These are phyloP conservation scores for Stagonosporopsis rhizophila DNA, from an alignment of 2,329 filamentous ascomycete genomes.

Conservation along the genomic window DNA sequence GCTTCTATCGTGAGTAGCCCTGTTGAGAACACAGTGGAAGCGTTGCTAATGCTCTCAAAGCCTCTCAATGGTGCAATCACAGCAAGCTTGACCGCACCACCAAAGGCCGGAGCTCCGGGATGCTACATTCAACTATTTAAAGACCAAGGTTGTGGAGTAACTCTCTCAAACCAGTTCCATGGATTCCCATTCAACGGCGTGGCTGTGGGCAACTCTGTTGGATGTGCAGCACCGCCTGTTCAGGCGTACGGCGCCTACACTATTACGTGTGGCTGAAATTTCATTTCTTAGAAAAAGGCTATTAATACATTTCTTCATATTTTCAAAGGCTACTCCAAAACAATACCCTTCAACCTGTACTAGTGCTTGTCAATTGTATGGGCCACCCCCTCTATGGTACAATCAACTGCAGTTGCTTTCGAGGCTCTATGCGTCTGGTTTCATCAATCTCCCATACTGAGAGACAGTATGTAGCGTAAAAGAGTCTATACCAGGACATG, in stretches of 20 bases:
- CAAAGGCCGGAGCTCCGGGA: conserved; percentile 5
- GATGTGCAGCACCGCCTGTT: not conserved
- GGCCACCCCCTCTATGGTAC: no score
- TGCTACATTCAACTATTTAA: conserved; percentile 2
- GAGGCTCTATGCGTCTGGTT: no score
- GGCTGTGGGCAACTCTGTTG: not conserved
- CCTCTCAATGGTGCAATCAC: not conserved
- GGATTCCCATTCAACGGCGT: conserved; percentile 7
- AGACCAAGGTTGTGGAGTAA: conserved; percentile 1
- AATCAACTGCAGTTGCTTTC: no score
- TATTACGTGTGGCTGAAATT: not conserved
- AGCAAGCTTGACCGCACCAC: not conserved
- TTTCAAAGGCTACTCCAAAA: no score
- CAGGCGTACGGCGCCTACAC: not conserved
- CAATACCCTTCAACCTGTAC: no score
- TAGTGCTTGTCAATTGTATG: no score
- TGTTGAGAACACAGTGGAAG: not conserved
- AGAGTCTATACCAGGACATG: no score
- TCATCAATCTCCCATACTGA: no score
- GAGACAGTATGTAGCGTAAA: no score
- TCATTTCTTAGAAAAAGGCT: not conserved
- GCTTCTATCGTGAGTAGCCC: not conserved
- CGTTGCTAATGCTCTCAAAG: not conserved
- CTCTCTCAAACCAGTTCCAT: conserved; percentile 3
- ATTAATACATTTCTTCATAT: no score